Evolutionary conservation across 140 eudicot species (phyloP).

Genomic region (Senecio squalidus): DNA sequence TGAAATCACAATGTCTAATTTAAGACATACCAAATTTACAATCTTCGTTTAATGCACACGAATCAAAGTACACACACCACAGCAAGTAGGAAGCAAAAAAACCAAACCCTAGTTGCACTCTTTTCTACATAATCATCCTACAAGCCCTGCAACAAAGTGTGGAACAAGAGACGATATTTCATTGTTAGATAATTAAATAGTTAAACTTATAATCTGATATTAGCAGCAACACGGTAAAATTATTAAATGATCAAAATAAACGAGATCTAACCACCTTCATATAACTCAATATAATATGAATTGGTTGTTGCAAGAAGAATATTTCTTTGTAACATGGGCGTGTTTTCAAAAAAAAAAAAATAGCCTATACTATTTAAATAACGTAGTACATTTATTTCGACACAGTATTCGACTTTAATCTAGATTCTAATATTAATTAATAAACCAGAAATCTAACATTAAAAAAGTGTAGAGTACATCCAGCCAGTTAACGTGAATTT

Average conservation of each 20-base stretch:
- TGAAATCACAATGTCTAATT: background rate
- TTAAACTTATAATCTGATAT: background rate
- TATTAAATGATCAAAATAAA: background rate
- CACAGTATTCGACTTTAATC: background rate
- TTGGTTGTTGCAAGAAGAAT: background rate
- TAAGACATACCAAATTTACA: conserved; percentile 21
- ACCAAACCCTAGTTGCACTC: conserved; percentile 3
- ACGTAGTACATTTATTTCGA: background rate
- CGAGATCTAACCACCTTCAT: background rate
- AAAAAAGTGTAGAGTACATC: background rate
- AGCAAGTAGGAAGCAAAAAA: conserved; percentile 7
- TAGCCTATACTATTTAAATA: background rate
- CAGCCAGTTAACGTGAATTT: background rate
- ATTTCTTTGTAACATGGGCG: background rate
- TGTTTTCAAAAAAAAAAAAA: background rate
- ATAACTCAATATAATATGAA: background rate
- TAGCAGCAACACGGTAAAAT: background rate
- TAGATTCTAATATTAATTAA: background rate
- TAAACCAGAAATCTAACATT: background rate
- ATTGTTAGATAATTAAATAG: background rate
- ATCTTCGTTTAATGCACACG: conserved; percentile 13
- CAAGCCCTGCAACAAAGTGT: conserved; percentile 11
- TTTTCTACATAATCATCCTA: conserved; percentile 22
- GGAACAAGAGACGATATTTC: background rate
- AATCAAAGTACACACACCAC: conserved; percentile 14